Evolutionary conservation across 2,329 filamentous ascomycete species (phyloP), one percentile per base, ranked within the genome.

Genomic region (Claviceps capensis): DNA sequence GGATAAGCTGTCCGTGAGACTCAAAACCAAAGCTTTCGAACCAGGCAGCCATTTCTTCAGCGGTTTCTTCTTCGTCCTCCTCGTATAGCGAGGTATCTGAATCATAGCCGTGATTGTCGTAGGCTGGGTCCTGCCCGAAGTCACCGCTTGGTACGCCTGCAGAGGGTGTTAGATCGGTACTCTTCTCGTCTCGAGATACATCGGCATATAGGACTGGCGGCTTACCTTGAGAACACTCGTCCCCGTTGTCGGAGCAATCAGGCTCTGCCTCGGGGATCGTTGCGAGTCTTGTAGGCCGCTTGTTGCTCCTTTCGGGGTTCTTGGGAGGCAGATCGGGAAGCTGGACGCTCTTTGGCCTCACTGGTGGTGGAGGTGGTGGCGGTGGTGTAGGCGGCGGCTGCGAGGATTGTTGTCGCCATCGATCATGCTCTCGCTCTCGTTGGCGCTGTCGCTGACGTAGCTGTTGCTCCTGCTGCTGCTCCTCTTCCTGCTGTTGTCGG

Each of bases 11-110:
- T 7, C 75, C 74, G 43, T 66, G 60, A 3, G 67, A 63, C 37
- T 70, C 65, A 52, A 79, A 74, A 13, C 72, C 70, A 59, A 76
- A 73, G 4, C 65, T 68, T n/a, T 68, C 66, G 57, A 75, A 78
- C 78, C 78, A 81, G 2, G 66, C 65, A 5, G 61, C 61, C 22
- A 81, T 60, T 7, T 78, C 74, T 23, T 68, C 64, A 4, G 61
- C 61, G 17, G 81, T 60, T 8, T 77, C 74, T 30, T 65, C 61
- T 52, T 78, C 52, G 36, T 51, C 49, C 13, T 36, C 74, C 51
- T 76, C 74, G 5, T 69, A 57, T 26, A 58, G 9, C 19, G 40
- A 9, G 8, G n/a, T 11, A 9, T 42, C 13, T 22, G 40, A 17
- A 11, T 42, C 40, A 9, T 14, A 19, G 11, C 11, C 17, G 17